phyloP scores from a whole-genome alignment of 768 basidiomycete genomes.

The Gautieria morchelliformis region DNA sequence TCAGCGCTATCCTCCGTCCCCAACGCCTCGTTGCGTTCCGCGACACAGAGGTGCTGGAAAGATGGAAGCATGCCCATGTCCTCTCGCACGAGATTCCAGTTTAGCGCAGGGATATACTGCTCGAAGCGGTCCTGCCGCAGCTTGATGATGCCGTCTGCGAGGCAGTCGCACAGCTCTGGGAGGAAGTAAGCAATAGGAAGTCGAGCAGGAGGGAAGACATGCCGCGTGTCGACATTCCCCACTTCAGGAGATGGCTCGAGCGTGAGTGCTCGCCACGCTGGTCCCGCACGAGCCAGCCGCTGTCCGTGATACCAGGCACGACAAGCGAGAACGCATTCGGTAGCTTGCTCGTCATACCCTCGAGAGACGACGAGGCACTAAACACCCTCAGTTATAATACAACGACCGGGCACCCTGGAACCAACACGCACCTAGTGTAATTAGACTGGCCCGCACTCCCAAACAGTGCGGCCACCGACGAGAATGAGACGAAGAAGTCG shows the following conservation, averaged over 20 bases:
- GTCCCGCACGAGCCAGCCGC: constrained; percentile 11
- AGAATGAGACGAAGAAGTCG: constrained; percentile 28
- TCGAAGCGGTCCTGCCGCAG: constrained; percentile 15
- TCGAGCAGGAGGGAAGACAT: neutral
- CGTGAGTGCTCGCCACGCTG: constrained; percentile 4
- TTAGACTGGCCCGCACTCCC: constrained; percentile 31
- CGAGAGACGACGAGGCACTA: constrained; percentile 26
- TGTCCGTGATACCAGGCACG: constrained; percentile 23
- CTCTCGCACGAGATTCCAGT: constrained; percentile 21
- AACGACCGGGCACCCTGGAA: neutral
- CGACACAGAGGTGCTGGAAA: constrained; percentile 16
- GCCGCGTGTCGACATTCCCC: constrained; percentile 13
- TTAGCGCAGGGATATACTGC: constrained; percentile 25
- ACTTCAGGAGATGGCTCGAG: constrained; percentile 6
- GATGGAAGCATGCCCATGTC: constrained; percentile 17
- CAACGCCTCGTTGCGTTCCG: constrained; percentile 7
- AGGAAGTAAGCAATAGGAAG: neutral
- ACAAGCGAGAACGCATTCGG: constrained; percentile 26
- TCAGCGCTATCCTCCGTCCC: constrained; percentile 7
- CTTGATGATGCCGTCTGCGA: constrained; percentile 24
- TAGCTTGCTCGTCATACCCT: constrained; percentile 15
- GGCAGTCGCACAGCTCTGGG: constrained; percentile 21
- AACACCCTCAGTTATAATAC: neutral
- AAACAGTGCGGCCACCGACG: constrained; percentile 23
- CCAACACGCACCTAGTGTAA: constrained; percentile 22